phyloP scores from a whole-genome alignment of 1,139 yeast species.

The Pichia sp. region DNA sequence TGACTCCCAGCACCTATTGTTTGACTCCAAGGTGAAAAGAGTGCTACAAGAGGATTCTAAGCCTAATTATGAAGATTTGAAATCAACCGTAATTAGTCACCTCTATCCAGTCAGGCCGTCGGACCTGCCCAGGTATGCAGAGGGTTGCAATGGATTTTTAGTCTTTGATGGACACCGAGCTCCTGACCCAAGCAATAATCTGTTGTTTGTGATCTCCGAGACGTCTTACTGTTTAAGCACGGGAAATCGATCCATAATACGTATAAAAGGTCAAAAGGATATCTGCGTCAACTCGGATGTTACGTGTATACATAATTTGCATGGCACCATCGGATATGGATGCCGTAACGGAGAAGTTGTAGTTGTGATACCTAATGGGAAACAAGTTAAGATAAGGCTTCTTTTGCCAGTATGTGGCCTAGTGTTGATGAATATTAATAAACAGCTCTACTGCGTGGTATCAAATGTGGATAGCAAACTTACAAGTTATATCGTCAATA shows the following conservation, averaged over 20 bases:
- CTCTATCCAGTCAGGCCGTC: neutral
- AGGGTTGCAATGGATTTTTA: neutral
- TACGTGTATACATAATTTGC: neutral
- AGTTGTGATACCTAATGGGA: neutral
- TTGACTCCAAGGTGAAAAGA: no score
- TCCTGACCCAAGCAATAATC: no score
- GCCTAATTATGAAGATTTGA: no score
- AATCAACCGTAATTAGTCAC: neutral
- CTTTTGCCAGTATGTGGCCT: constrained; percentile 12
- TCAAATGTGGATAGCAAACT: constrained; percentile 11
- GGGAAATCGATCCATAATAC: no score
- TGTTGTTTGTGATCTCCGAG: no score
- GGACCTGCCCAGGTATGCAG: neutral
- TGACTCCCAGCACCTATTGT: no score
- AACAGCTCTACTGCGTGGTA: constrained; percentile 7
- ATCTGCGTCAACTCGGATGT: constrained; percentile 1
- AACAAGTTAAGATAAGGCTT: neutral
- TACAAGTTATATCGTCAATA: constrained; percentile 9
- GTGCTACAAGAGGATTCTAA: no score
- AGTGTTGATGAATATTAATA: neutral
- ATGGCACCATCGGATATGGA: neutral
- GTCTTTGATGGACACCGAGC: neutral
- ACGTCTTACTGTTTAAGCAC: no score
- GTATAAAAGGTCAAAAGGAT: no score
- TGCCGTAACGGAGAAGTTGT: constrained; percentile 10